Evolutionary conservation across 2,329 filamentous ascomycete species (phyloP).

Genomic region (Beauveria sp.): DNA sequence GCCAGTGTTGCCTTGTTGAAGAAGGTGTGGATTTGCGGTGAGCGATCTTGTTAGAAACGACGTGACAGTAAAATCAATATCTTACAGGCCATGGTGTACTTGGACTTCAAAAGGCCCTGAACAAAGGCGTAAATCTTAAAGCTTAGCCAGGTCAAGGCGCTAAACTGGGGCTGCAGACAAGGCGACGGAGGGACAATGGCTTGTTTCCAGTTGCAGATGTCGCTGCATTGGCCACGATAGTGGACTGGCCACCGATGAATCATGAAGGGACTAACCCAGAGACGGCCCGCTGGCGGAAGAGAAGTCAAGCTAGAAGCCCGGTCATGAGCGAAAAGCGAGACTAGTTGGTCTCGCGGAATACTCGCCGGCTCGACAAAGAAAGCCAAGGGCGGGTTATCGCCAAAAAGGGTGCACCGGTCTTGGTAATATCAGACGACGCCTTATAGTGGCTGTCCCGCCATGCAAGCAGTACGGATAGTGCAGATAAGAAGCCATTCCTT

Average conservation of each 20-base stretch:
- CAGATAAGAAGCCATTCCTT: neutral
- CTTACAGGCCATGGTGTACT: neutral
- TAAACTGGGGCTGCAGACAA: neutral
- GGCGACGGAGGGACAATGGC: neutral
- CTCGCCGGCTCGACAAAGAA: neutral
- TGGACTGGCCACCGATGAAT: neutral
- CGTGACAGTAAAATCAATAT: too few species aligned
- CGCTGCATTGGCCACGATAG: too few species aligned
- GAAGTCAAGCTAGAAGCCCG: neutral
- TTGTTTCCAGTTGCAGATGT: neutral
- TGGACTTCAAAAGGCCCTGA: neutral
- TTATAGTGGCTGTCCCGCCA: neutral
- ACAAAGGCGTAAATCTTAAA: neutral
- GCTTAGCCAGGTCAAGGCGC: neutral
- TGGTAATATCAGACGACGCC: conserved; percentile 1
- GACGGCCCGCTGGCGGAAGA: neutral
- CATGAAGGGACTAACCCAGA: neutral
- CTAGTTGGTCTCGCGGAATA: neutral
- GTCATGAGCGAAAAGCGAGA: neutral
- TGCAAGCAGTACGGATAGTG: neutral
- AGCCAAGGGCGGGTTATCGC: neutral
- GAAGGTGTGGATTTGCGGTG: neutral
- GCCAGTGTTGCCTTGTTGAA: neutral
- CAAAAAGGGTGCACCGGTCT: neutral
- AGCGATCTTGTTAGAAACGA: neutral